A percentile compares a stretch with the other conserved stretches of the same genome.
Evolutionary conservation across 441 rosid genomes (phyloP).

Genomic region (Gossypium gossypioides): DNA sequence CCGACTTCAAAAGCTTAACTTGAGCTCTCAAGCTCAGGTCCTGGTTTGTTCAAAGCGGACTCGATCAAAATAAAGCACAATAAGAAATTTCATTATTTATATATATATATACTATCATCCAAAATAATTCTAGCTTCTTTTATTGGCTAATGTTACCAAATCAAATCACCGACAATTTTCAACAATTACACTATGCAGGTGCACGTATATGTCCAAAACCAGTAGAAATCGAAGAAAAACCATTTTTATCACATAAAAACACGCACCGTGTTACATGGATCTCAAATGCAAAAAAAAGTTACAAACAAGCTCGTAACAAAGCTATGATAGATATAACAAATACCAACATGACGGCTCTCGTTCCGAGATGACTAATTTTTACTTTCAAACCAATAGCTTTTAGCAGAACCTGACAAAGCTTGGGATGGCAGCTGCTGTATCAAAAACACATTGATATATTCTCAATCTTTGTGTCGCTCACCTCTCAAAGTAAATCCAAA

Average conservation of each 20-base stretch:
- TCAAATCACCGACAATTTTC: neutral
- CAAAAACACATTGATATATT: conserved; percentile 4
- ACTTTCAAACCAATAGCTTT: conserved; percentile 5
- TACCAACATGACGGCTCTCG: neutral
- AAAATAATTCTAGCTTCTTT: neutral
- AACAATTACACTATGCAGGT: neutral
- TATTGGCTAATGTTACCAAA: neutral
- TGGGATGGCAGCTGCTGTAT: conserved; percentile 10
- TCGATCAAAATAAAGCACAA: no score
- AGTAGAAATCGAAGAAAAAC: neutral
- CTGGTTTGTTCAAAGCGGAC: no score
- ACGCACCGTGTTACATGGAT: neutral
- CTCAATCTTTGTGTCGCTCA: neutral
- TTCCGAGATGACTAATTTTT: neutral
- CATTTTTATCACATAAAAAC: neutral
- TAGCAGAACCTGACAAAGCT: neutral
- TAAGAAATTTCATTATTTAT: no score
- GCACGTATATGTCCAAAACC: neutral
- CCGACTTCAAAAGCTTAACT: no score
- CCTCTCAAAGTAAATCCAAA: conserved; percentile 52
- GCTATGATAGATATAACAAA: neutral
- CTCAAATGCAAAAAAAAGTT: neutral
- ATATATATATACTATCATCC: no score
- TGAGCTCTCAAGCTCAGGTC: no score
- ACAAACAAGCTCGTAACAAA: neutral